Base-by-base conservation (phyloP, 495 filamentous ascomycete species). In the Staphylotrichum tortipilum region DNA sequence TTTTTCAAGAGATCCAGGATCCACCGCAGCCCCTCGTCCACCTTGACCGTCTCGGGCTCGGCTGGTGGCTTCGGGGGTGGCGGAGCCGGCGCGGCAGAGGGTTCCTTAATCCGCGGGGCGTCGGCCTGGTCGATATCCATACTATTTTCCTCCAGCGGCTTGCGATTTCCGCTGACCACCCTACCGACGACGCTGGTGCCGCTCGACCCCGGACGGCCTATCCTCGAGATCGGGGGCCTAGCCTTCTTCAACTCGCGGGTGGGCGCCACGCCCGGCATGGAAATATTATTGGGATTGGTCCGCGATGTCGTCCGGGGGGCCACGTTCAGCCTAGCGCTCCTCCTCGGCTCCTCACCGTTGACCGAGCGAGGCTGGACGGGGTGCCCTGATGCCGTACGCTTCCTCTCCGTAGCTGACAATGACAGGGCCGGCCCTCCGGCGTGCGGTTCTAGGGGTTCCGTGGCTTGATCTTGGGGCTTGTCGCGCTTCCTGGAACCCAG, bases 101-200 rank as follows among this genome's bases (percentile, higher is more conserved):
- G 54, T 47, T 70, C 65, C 55, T 67, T 66, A 78, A 78, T 58
- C 77, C 86, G 59, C 60, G 66, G 61, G n/a, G 53, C 59, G 22
- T 75, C 73, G 17, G 53, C 67, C 31, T 73, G 73, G 54, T 88
- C 83, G 41, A 79, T 57, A 50, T 89, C 86, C 68, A 82, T 80
- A 23, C 44, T 60, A 23, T 75, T 69, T 40, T 87, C 84, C 22
- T 79, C 78, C 17, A 82, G 54, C 1, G 79, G 79, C 60, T 86
- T 87, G 36, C 85, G 73, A 57, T 90, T 94, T 19, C 89, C 89
- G 57, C 89, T 95, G 28, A 95, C 87, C 43, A 89, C 85, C 48
- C 89, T 78, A 15, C 86, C 85, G 19, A 91, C 82, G 46, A 91
- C 82, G 46, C 76, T 85, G 4, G 84, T 76, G 10, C 74, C 71